Evolutionary conservation across 2,329 filamentous ascomycete genomes (phyloP).

Genomic region (Lachnellula arida): DNA sequence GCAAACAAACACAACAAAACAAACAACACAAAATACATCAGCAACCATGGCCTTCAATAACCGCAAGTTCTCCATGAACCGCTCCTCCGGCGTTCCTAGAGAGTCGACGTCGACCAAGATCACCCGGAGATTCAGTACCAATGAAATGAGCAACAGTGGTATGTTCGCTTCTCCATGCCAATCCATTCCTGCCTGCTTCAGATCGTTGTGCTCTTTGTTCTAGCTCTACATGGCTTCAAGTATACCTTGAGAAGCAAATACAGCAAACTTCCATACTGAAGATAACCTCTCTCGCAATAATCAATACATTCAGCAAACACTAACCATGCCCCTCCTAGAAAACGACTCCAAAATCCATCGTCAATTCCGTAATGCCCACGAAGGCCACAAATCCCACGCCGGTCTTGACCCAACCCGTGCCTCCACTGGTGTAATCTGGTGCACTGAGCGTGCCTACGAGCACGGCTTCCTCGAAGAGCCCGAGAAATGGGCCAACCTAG

Average conservation of each 20-base stretch:
- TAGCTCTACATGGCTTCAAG: too few relatives aligned
- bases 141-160: conserved; percentile 55
- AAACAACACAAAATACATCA: background rate
- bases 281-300: too few relatives aligned
- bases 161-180: conserved; percentile 23
- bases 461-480: conserved; percentile 84
- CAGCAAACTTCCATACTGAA: too few relatives aligned
- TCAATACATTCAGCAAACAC: background rate
- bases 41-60: conserved; percentile 40
- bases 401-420: conserved; percentile 84
- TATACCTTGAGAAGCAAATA: too few relatives aligned
- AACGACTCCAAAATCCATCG: conserved; percentile 77
- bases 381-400: conserved; percentile 85
- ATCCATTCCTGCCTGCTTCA: conserved; percentile 4
- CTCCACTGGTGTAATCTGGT: conserved; percentile 94
- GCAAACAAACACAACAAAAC: background rate
- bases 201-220: background rate
- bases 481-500: conserved; percentile 83
- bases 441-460: conserved; percentile 79
- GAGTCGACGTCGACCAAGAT: conserved; percentile 33
- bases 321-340: conserved; percentile 47
- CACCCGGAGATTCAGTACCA: conserved; percentile 52
- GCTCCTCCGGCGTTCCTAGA: conserved; percentile 58
- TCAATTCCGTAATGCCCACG: conserved; percentile 84
- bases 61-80: conserved; percentile 64